Evolutionary conservation across 306 rosid species (phyloP).

Genomic region (Quercus engelmannii): DNA sequence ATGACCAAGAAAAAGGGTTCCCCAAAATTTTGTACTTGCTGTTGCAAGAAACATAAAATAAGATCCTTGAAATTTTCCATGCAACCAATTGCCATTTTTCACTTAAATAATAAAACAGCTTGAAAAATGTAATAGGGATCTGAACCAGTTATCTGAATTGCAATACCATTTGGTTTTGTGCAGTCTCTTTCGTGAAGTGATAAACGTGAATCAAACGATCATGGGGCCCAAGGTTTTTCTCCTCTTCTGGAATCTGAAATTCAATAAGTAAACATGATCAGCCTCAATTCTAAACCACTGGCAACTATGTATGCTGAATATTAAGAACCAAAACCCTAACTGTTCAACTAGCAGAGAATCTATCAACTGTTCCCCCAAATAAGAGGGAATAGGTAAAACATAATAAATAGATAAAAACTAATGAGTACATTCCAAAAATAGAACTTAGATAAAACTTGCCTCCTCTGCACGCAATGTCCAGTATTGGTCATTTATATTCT

Average conservation of each 20-base stretch:
- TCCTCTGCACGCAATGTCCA: constrained; percentile 84
- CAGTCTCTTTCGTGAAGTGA: constrained; percentile 74
- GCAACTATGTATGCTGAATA: not conserved
- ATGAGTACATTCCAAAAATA: no score
- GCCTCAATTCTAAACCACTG: not conserved
- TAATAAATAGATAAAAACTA: not conserved
- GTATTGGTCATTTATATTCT: constrained; percentile 79
- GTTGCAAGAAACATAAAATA: constrained; percentile 15
- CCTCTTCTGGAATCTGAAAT: constrained; percentile 80
- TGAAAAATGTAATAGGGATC: not conserved
- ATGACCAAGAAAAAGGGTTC: constrained; percentile 89
- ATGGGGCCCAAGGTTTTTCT: constrained; percentile 64
- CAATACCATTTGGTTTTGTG: constrained; percentile 68
- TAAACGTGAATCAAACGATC: constrained; percentile 89
- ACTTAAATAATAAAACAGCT: not conserved
- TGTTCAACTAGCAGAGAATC: not conserved
- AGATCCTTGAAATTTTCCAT: not conserved
- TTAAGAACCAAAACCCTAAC: not conserved
- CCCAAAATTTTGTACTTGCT: constrained; percentile 93
- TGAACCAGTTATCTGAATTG: not conserved
- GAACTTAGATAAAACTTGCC: constrained; percentile 27
- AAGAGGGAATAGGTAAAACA: not conserved
- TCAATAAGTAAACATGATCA: not conserved
- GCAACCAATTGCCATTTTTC: not conserved
- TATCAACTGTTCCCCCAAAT: not conserved